A percentile compares a stretch with the other conserved stretches of the same genome.
These are phyloP conservation scores for Zoysia pacifica DNA, from an alignment of 176 grass and related monocot species.

Conservation along the genomic window DNA sequence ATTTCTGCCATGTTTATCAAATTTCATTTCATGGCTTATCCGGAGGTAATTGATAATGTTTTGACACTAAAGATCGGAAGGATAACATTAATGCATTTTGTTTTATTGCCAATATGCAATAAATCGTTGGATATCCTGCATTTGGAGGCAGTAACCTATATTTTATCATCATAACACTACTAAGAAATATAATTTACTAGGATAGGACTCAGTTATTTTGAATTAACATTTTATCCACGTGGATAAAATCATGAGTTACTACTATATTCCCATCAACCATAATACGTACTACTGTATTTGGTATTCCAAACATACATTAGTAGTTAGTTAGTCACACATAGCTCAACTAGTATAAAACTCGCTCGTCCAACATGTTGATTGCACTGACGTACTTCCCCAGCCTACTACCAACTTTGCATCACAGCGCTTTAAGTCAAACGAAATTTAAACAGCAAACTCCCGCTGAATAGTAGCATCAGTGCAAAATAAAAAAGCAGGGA, in stretches of 20 bases:
- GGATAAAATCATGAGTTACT: background rate
- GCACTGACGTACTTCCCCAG: background rate
- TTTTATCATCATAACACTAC: too few relatives aligned
- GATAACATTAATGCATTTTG: background rate
- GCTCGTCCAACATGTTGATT: background rate
- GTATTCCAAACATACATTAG: background rate
- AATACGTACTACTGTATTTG: too few relatives aligned
- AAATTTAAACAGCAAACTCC: background rate
- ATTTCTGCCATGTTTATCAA: background rate
- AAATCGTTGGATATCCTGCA: background rate
- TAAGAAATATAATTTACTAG: background rate
- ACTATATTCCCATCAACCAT: background rate
- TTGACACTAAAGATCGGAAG: background rate
- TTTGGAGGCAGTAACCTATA: background rate
- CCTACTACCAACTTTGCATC: background rate
- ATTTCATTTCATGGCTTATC: background rate
- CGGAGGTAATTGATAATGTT: background rate
- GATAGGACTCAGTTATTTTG: background rate
- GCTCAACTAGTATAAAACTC: background rate
- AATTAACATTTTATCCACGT: background rate
- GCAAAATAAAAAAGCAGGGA: constrained; percentile 3
- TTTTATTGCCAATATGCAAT: background rate
- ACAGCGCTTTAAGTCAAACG: background rate
- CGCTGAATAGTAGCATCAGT: background rate
- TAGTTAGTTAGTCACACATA: background rate